Percentiles rank a stretch among this genome's conserved stretches.
Evolutionary conservation across 768 basidiomycete species (phyloP).

Genomic region (Lentinula raphanica): DNA sequence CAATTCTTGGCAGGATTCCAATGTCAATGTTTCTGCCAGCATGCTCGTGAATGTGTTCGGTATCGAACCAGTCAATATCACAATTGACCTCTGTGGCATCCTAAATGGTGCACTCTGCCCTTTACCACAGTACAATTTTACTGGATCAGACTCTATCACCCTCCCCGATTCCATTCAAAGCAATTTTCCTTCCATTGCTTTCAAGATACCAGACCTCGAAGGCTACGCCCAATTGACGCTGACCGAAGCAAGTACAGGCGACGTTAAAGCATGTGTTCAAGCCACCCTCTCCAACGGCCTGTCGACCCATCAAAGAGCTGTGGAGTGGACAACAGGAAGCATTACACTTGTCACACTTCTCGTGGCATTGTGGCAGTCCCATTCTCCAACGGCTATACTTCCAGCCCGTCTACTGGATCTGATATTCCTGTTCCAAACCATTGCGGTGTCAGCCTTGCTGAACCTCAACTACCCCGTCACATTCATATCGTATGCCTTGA

Average conservation of each 20-base stretch:
- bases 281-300: conserved; percentile 89
- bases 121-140: conserved; percentile 79
- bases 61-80: conserved; percentile 72
- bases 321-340: conserved; percentile 73
- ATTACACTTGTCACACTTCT: conserved; percentile 60
- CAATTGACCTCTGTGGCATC: conserved; percentile 80
- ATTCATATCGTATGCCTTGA: conserved; percentile 76
- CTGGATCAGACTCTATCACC: conserved; percentile 67
- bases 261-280: conserved; percentile 84
- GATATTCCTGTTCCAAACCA: conserved; percentile 78
- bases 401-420: conserved; percentile 80
- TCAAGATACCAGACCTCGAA: conserved; percentile 85
- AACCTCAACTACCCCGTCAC: conserved; percentile 83
- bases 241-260: conserved; percentile 59
- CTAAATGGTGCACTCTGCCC: conserved; percentile 80
- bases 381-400: conserved; percentile 49
- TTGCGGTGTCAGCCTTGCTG: conserved; percentile 74
- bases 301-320: conserved; percentile 69
- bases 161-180: conserved; percentile 55
- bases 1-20: conserved; percentile 45
- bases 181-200: conserved; percentile 75
- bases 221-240: conserved; percentile 80
- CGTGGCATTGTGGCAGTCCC: conserved; percentile 59
- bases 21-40: conserved; percentile 79
- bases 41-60: conserved; percentile 87